These are phyloP conservation scores for Ampelomyces quisqualis DNA, from an alignment of 2,329 filamentous ascomycete genomes.

Conservation along the genomic window DNA sequence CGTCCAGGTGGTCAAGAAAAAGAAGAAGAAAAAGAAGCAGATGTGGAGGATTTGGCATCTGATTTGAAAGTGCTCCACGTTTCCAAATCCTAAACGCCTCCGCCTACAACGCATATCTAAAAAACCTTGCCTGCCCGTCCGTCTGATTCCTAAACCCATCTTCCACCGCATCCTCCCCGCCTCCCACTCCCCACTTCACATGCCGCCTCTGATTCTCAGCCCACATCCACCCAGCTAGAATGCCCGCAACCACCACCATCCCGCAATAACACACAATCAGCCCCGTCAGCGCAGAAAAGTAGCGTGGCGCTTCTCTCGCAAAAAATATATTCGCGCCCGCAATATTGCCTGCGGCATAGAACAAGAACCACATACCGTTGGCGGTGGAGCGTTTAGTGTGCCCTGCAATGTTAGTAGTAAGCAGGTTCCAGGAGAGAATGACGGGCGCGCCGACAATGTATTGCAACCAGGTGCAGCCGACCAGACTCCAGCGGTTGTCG, in stretches of 20 bases:
- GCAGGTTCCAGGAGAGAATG: constrained; percentile 55
- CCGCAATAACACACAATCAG: constrained; percentile 49
- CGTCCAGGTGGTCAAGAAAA: not conserved
- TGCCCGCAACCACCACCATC: constrained; percentile 40
- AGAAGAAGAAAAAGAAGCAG: not conserved
- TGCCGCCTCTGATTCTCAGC: constrained; percentile 39
- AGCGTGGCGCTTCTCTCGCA: constrained; percentile 47
- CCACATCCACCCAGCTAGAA: constrained; percentile 33
- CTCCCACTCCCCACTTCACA: constrained; percentile 26
- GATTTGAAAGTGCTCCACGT: too few species aligned
- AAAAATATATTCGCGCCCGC: constrained; percentile 53
- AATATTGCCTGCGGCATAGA: constrained; percentile 54
- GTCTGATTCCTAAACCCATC: constrained; percentile 42
- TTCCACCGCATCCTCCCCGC: constrained; percentile 32
- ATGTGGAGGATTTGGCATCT: not conserved
- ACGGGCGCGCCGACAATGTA: constrained; percentile 54
- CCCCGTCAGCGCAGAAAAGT: constrained; percentile 49
- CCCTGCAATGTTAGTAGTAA: constrained; percentile 48
- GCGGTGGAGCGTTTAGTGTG: constrained; percentile 56
- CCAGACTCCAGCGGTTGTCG: constrained; percentile 51
- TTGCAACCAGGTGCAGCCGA: constrained; percentile 57
- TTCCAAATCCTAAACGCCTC: too few species aligned
- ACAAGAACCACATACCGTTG: constrained; percentile 53
- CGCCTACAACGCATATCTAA: constrained; percentile 37
- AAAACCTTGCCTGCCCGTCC: constrained; percentile 37